Evolutionary conservation across 164 flowering plant genomes (phyloP), one percentile per base, ranked within the genome.

Genomic region (Hamamelis virginiana): DNA sequence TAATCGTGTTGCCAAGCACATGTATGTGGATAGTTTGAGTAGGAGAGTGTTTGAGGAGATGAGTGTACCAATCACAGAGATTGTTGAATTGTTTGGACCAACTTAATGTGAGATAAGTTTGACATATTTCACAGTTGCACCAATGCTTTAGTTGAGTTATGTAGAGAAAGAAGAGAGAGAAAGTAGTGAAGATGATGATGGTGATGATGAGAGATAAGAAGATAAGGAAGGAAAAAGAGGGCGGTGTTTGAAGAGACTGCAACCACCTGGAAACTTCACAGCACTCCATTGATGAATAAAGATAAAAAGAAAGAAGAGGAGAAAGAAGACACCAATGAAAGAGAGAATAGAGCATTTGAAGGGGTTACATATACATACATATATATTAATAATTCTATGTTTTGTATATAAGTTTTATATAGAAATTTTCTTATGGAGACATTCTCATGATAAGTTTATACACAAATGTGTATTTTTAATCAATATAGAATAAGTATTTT

Each of bases 1-100:
- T 86, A 80, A 88, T 83, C 16, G 72, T 77, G 82, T 81, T 83
- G 15, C 74, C 61, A 9, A 84, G 75, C 5, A 78, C 82, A 67
- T 84, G 88, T 5, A 86, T 59, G 64, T 81, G 77, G 69, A 52
- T 26, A 19, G 66, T 22, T 10, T 27, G 22, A 27, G 67, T 64
- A 0, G 67, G 67, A 4, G 56, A 47, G 21, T 23, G 11, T 64
- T 48, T 15, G 41, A 64, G 56, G 22, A 64, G 47, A 15, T 64
- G 67, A 23, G 53, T 64, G 43, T 64, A 48, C 67, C 67, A 64
- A 41, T 64, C 67, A 21, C 41, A 64, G 12, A 64, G 38, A 48
- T 64, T 64, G 16, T 21, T 1, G 50, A 64, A 64, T 9, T 64
- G 53, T 27, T 47, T 44, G 2, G 52, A 41, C 66, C 66, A 63